Percentiles rank a stretch among this genome's conserved stretches.
These are phyloP conservation scores for Clarireedia paspali DNA, from an alignment of 2,329 filamentous ascomycete species.

Conservation along the genomic window DNA sequence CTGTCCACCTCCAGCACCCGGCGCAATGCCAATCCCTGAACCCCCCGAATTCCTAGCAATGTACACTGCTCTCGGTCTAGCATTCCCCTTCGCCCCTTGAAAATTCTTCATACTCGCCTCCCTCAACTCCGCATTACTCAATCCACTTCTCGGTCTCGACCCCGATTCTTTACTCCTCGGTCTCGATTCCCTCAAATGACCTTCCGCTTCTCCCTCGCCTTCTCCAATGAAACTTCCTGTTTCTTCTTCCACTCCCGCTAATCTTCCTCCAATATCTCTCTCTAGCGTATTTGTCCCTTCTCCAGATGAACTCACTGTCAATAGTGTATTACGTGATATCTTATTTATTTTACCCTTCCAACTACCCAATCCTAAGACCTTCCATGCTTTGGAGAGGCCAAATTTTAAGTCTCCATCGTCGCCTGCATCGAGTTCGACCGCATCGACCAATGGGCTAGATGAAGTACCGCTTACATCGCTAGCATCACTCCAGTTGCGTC, in stretches of 20 bases:
- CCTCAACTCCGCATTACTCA: slow-evolving; percentile 5
- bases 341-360: slow-evolving; percentile 1
- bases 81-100: not conserved
- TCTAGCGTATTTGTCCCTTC: not conserved
- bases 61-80: not conserved
- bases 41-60: not conserved
- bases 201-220: not conserved
- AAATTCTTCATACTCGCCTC: slow-evolving; percentile 8
- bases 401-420: slow-evolving; percentile 2
- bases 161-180: not conserved
- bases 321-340: not conserved
- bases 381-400: slow-evolving; percentile 1
- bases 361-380: not conserved
- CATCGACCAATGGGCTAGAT: not conserved
- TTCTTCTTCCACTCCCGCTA: slow-evolving; percentile 2
- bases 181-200: not conserved
- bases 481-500: slow-evolving; percentile 8
- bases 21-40: not conserved
- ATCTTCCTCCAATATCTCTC: not conserved
- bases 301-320: not conserved
- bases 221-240: not conserved
- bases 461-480: slow-evolving; percentile 4
- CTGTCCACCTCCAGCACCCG: not conserved
- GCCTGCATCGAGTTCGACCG: slow-evolving; percentile 1
- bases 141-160: slow-evolving; percentile 2